Evolutionary conservation across 257 asterid genomes (phyloP), one percentile per base, ranked within the genome.

Genomic region (Rehmannia glutinosa): DNA sequence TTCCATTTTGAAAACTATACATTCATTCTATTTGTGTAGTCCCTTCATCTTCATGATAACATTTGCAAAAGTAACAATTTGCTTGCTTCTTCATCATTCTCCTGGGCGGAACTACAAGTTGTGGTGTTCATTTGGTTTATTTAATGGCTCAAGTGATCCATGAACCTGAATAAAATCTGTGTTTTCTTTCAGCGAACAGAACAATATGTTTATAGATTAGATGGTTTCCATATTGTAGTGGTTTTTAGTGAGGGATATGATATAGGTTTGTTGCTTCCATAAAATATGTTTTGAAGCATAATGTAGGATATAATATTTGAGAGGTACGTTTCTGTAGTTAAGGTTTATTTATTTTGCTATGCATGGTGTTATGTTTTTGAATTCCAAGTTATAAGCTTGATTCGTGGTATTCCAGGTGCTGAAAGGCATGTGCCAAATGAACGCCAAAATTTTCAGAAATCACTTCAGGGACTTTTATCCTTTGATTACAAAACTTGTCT

Each of bases 391-490:
- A 30, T 28, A n/a, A 68, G 51, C 57, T 71, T 64, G 45, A 66
- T 50, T 69, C 36, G 30, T 49, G 58, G 49, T 72, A 57, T 87
- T 82, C 67, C 94, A 93, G 99, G 97, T 90, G 70, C 91, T 93
- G 57, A 77, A 78, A 73, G 88, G 95, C 82, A 90, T 93, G 99
- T 79, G 86, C 72, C 77, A 76, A 55, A 90, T 93, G 97, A 87
- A 93, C 73, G 66, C 81, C 56, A 73, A 63, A 76, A 84, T 93
- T 73, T 90, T 93, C 89, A 84, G 77, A 74, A 93, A 73, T 73
- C 91, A 90, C 75, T 88, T 93, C 51, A 73, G 89, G 73, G 92
- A 86, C 74, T 93, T 93, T 74, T 93, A 93, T 81, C 99, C 99
- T 57, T 76, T 84, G 76, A 86, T 93, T 60, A 87, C 99, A 3